Base-by-base conservation (phyloP, 257 asterid genomes). In the Oldenlandia corymbosa region DNA sequence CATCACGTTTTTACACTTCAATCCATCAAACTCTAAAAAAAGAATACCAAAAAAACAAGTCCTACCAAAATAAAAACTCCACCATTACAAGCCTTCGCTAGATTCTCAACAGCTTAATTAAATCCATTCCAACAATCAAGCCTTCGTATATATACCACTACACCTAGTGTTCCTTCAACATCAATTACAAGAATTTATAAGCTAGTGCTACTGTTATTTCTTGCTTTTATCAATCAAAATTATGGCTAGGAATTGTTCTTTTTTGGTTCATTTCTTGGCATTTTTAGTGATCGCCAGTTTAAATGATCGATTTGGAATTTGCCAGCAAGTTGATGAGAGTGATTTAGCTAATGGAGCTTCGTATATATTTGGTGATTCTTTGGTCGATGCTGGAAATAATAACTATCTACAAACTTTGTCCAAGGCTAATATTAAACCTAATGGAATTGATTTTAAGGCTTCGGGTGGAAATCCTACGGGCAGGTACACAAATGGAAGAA, bases 351-450 rank as follows among this genome's bases (percentile, higher is more conserved):
- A 71, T 21, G 97, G 97, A 45, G 94, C 91, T 9, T 89, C 97
- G 0, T 89, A 57, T 71, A 85, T 89, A 5, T 89, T 89, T 49
- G 95, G 97, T 51, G 97, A 90, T 71, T 90, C 97, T 8, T 74
- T 90, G 68, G 97, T 90, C n/a, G 97, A 89, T 72, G 97, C 99
- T 0, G 97, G 97, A 20, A 92, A 92, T 50, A 92, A 92, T 59
- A 92, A 92, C 58, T 92, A 89, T 68, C 52, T 92, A 9, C 82
- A 65, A 11, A 89, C 94, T 2, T 43, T 92, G 76, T 92, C 99
- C 9, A 84, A 64, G 69, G 99, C 97, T 27, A 72, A 92, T 62
- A 74, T 71, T 57, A 26, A 75, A 16, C 99, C 99, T 0, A 92
- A 89, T 31, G 97, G 99, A 7, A 82, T 92, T 5, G 99, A 87